Percentiles rank a stretch among this genome's conserved stretches.
Evolutionary conservation across 2,329 filamentous ascomycete species (phyloP).

Genomic region (Coniochaeta ligniaria): DNA sequence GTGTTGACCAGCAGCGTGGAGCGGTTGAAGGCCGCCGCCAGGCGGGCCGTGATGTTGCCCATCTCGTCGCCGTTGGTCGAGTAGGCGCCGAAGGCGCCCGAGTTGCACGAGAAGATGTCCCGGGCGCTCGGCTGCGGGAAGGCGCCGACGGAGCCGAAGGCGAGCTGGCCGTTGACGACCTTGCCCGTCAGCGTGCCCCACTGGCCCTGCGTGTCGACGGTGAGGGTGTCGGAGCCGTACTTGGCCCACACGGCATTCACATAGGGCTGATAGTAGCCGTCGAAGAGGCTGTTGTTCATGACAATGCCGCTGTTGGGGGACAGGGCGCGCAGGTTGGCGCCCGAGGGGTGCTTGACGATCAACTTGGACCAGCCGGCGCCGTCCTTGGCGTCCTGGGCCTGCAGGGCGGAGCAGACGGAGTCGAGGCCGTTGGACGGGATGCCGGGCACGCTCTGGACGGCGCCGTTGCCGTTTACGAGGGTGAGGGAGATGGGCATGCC

Average conservation of each 20-base stretch:
- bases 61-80: conserved; percentile 34
- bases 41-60: conserved; percentile 62
- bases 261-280: conserved; percentile 41
- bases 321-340: conserved; percentile 38
- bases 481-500: conserved; percentile 53
- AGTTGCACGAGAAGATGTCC: conserved; percentile 46
- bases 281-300: conserved; percentile 35
- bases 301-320: conserved; percentile 44
- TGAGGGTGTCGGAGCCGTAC: conserved; percentile 36
- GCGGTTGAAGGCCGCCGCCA: conserved; percentile 70
- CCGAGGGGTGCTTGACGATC: conserved; percentile 29
- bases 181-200: conserved; percentile 42
- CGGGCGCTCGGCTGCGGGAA: conserved; percentile 39
- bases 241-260: conserved; percentile 44
- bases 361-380: conserved; percentile 45
- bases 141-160: conserved; percentile 28
- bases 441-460: conserved; percentile 38
- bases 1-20: conserved; percentile 53
- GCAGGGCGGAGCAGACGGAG: conserved; percentile 35
- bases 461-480: conserved; percentile 39
- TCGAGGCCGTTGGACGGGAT: conserved; percentile 38
- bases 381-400: conserved; percentile 35
- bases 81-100: conserved; percentile 47
- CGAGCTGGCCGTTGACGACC: conserved; percentile 29
- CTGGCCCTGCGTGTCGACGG: conserved; percentile 45